Evolutionary conservation across 768 basidiomycete genomes (phyloP).

Genomic region (Collybia sordida): DNA sequence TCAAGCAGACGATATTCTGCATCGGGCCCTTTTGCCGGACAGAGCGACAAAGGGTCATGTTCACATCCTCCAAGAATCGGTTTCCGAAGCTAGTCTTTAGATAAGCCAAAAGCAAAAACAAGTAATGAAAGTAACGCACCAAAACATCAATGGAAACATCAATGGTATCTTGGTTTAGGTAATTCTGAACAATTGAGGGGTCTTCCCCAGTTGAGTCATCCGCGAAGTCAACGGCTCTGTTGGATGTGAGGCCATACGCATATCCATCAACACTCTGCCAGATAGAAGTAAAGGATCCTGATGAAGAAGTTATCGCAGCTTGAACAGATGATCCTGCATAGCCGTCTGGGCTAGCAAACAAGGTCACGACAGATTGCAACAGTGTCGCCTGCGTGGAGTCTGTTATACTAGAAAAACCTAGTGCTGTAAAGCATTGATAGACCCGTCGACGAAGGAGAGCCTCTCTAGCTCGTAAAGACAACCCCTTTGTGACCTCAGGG

Average conservation of each 20-base stretch:
- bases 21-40: constrained; percentile 44
- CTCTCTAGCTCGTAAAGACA: constrained; percentile 76
- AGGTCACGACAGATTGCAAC: constrained; percentile 74
- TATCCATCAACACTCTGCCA: constrained; percentile 91
- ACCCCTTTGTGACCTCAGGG: constrained; percentile 33
- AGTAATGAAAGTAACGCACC: constrained; percentile 42
- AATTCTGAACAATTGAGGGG: constrained; percentile 38
- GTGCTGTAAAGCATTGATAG: constrained; percentile 83
- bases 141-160: constrained; percentile 78
- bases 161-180: constrained; percentile 73
- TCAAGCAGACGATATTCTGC: constrained; percentile 50
- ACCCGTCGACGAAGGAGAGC: constrained; percentile 80
- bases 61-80: constrained; percentile 85
- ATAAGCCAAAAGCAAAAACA: constrained; percentile 7
- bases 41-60: constrained; percentile 79
- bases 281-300: constrained; percentile 79
- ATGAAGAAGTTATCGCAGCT: constrained; percentile 85
- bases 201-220: constrained; percentile 32
- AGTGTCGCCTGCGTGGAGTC: constrained; percentile 82
- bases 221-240: constrained; percentile 51
- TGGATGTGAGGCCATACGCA: constrained; percentile 84
- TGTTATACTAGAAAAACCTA: constrained; percentile 77
- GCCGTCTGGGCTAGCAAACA: constrained; percentile 87
- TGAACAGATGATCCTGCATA: constrained; percentile 84
- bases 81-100: constrained; percentile 53